Base-by-base conservation (phyloP, 352 stramenopile species). In the Globisporangium irregulare region DNA sequence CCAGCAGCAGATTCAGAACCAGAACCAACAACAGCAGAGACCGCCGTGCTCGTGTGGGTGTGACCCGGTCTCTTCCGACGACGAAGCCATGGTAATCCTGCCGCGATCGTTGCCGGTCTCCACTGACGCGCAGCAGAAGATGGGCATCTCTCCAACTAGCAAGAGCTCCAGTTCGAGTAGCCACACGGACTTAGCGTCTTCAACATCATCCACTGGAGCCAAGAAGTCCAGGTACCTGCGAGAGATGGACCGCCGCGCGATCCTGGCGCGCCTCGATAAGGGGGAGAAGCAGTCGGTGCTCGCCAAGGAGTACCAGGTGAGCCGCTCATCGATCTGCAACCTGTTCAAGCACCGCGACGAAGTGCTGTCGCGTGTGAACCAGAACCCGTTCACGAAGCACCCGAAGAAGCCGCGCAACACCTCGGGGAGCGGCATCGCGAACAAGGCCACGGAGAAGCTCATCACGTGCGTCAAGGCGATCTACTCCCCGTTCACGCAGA, bases 281-380 rank as follows among this genome's bases (percentile, higher is more conserved):
- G 79, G 80, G 2, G 78, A 88, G 62, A 80, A 78, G 48, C 78
- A 88, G 50, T 77, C 73, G 38, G 67, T 73, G 27, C 72, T 88
- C 18, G 81, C 81, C 48, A 87, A 88, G 59, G 81, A 90, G 29
- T 89, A 80, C 61, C 72, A 72, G 20, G 82, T 87, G 43, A 91
- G 77, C 38, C 80, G 82, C 7, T 73, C 80, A 10, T 77, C 81
- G 7, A 87, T 90, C 57, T 89, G 73, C 63, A 87, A 90, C 46
- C 53, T 90, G 14, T 85, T 77, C 64, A 84, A 87, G 38, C 75
- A 87, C 20, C 77, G 76, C 20, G 66, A 77, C 7, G 62, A 73
- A 0, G 72, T 89, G 0, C 36, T 86, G 8, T 74, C 79, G 5
- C 78, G 81, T 14, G 51, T 64, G 24, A 62, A 82, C 53, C 74